A percentile compares a stretch with the other conserved stretches of the same genome.
Conservation (phyloP, 2,329 filamentous ascomycete species). For the Aspergillus cejpii region DNA sequence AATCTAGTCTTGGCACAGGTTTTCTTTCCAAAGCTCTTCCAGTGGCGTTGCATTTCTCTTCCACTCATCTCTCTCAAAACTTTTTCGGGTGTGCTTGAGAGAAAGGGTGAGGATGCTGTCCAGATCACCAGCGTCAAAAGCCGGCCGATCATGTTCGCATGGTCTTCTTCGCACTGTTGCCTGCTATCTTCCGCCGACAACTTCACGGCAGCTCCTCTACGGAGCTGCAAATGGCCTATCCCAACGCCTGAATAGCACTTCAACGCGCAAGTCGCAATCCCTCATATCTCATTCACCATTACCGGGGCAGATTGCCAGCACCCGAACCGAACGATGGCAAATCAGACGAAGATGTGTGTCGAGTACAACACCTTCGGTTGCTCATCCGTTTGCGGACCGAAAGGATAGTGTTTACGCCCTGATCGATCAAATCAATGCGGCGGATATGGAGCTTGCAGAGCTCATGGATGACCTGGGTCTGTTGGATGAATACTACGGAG, state of each 20-base stretch:
- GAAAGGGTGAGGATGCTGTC: conserved; percentile 31
- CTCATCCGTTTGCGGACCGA: conserved; percentile 13
- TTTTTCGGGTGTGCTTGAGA: conserved; percentile 7
- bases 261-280: conserved; percentile 6
- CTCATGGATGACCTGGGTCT: conserved; percentile 33
- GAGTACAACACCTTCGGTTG: conserved; percentile 15
- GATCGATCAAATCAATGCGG: conserved; percentile 35
- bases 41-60: conserved; percentile 15
- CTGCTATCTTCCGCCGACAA: conserved; percentile 15
- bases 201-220: conserved; percentile 21
- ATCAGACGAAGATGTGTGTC: conserved; percentile 21
- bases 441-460: conserved; percentile 30
- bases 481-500: conserved; percentile 22
- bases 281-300: conserved; percentile 2
- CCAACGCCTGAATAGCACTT: conserved; percentile 14
- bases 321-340: conserved; percentile 5
- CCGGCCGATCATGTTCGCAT: conserved; percentile 24
- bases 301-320: not conserved
- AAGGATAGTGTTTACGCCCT: conserved; percentile 31
- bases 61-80: not conserved
- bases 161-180: conserved; percentile 21
- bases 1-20: conserved; percentile 24
- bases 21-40: conserved; percentile 20
- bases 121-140: conserved; percentile 26
- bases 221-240: conserved; percentile 20